Evolutionary conservation across 768 basidiomycete genomes (phyloP).

Genomic region (Rhodotorula graminis): DNA sequence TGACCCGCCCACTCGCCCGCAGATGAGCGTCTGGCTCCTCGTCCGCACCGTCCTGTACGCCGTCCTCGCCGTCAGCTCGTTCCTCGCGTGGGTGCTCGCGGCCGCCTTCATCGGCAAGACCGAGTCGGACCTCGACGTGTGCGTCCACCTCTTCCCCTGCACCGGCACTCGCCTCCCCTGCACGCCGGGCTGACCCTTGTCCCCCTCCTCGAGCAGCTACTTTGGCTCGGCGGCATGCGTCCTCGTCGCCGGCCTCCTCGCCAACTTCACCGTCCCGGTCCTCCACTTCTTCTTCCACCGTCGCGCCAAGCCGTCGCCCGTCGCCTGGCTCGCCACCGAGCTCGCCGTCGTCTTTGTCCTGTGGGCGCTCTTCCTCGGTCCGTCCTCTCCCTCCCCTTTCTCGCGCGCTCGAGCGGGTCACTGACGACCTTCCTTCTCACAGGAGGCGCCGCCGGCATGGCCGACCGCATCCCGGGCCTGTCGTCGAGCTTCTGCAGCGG

Average conservation of each 20-base stretch:
- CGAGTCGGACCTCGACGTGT: neutral
- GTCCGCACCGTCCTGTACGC: slow-evolving; percentile 20
- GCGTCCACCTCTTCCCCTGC: neutral
- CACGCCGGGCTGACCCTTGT: neutral
- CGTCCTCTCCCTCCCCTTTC: neutral
- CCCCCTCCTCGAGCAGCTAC: neutral
- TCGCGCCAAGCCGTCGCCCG: neutral
- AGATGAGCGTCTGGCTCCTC: neutral
- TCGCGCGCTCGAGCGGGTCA: too few relatives aligned
- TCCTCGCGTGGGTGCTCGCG: slow-evolving; percentile 18
- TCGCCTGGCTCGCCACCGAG: slow-evolving; percentile 14
- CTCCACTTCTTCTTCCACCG: neutral
- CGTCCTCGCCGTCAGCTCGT: neutral
- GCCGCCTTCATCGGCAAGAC: slow-evolving; percentile 20
- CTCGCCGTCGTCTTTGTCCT: slow-evolving; percentile 13
- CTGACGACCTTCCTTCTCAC: too few relatives aligned
- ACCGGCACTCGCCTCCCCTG: neutral
- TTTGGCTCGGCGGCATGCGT: slow-evolving; percentile 1
- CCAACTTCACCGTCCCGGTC: neutral
- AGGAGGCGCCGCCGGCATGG: slow-evolving; percentile 16
- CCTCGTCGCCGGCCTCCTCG: slow-evolving; percentile 9
- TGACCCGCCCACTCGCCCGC: neutral
- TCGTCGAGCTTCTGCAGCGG: neutral
- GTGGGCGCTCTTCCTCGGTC: slow-evolving; percentile 22
- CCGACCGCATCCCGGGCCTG: slow-evolving; percentile 2